Evolutionary conservation across 2,329 filamentous ascomycete species (phyloP).

Genomic region (Colletotrichum sp.): DNA sequence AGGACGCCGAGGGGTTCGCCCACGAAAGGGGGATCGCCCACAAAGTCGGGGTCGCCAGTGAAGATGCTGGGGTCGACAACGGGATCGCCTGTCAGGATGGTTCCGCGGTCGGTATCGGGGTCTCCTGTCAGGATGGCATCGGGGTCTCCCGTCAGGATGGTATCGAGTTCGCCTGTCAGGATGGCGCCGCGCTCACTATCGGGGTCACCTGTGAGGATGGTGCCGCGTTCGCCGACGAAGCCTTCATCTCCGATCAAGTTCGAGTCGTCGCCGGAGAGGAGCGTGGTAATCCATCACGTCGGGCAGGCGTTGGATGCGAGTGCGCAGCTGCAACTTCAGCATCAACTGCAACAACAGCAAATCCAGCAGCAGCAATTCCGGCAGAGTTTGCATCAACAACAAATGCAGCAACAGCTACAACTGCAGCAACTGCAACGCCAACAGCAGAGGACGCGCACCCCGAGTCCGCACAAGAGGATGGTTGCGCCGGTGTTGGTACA

Average conservation of each 20-base stretch:
- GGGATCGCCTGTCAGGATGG: background rate
- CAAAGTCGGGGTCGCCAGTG: background rate
- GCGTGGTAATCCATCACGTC: background rate
- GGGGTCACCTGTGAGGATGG: background rate
- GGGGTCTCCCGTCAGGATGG: background rate
- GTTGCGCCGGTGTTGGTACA: background rate
- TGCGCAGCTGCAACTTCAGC: background rate
- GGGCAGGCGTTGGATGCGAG: background rate
- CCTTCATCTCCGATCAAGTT: background rate
- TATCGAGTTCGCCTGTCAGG: background rate
- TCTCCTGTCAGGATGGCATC: background rate
- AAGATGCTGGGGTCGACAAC: background rate
- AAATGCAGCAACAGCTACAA: background rate
- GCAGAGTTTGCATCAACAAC: background rate
- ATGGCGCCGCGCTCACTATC: background rate
- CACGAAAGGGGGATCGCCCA: background rate
- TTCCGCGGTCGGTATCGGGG: background rate
- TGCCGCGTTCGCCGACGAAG: background rate
- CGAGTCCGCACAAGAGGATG: conserved; percentile 5
- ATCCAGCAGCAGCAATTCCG: background rate
- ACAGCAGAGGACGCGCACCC: background rate
- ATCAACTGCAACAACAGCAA: background rate
- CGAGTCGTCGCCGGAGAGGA: background rate
- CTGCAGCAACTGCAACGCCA: background rate
- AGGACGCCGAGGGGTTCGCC: conserved; percentile 6